Percentiles rank a stretch among this genome's conserved stretches.
phyloP scores from a whole-genome alignment of 257 asterid genomes.

The Echites panduratus region DNA sequence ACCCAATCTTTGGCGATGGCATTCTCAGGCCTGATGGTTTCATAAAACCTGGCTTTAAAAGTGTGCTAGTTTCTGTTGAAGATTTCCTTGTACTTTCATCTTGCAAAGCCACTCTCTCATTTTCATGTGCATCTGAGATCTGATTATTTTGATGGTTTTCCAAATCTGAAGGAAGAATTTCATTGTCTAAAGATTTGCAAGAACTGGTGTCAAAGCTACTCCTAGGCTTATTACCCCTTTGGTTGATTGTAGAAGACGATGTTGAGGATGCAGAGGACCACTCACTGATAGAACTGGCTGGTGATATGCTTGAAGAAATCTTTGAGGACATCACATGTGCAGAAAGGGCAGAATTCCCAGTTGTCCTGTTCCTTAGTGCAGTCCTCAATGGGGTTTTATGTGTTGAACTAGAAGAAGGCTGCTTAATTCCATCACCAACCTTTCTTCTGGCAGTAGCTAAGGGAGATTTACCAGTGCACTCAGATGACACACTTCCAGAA shows the following conservation, averaged over 20 bases:
- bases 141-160: slow-evolving; percentile 28
- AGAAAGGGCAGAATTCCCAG: slow-evolving; percentile 45
- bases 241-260: slow-evolving; percentile 55
- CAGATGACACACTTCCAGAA: slow-evolving; percentile 46
- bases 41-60: slow-evolving; percentile 41
- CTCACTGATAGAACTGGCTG: slow-evolving; percentile 90
- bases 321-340: slow-evolving; percentile 48
- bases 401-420: slow-evolving; percentile 40
- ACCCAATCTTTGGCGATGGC: slow-evolving; percentile 96
- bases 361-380: slow-evolving; percentile 36
- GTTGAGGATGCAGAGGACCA: slow-evolving; percentile 90
- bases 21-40: slow-evolving; percentile 81
- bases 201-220: slow-evolving; percentile 57
- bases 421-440: slow-evolving; percentile 32
- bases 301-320: slow-evolving; percentile 60
- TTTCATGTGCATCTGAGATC: slow-evolving; percentile 29
- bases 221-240: slow-evolving; percentile 45
- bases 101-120: slow-evolving; percentile 25
- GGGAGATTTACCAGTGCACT: slow-evolving; percentile 36
- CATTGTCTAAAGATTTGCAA: slow-evolving; percentile 45
- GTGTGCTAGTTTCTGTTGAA: slow-evolving; percentile 26
- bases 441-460: slow-evolving; percentile 46
- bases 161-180: slow-evolving; percentile 24
- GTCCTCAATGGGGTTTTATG: slow-evolving; percentile 51
- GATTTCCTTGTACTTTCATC: slow-evolving; percentile 36